These are phyloP conservation scores for Colletotrichum karsti DNA, from an alignment of 2,329 filamentous ascomycete species.

Conservation along the genomic window DNA sequence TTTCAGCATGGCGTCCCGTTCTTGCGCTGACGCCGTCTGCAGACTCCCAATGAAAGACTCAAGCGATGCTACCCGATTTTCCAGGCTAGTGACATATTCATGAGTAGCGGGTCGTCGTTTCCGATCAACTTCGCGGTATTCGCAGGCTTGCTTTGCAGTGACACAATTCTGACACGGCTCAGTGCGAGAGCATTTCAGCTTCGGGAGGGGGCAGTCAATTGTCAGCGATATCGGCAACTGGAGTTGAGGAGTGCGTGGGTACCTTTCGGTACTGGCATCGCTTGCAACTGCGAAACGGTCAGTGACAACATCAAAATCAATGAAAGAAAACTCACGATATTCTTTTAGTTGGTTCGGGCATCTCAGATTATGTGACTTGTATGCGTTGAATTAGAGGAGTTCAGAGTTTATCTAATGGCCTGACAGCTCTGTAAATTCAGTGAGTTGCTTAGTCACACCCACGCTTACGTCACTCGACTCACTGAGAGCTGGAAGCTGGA, in stretches of 20 bases:
- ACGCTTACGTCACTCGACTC: too few species aligned
- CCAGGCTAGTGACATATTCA: slow-evolving; percentile 24
- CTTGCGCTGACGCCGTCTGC: not conserved
- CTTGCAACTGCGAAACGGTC: not conserved
- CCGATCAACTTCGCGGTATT: slow-evolving; percentile 27
- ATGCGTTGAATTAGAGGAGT: not conserved
- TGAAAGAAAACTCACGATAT: not conserved
- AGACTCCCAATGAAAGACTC: slow-evolving; percentile 26
- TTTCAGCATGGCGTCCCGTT: slow-evolving; percentile 28
- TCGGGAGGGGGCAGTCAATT: not conserved
- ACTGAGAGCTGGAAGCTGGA: too few species aligned
- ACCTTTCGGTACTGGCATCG: not conserved
- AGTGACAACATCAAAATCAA: rapidly evolving
- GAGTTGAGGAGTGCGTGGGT: not conserved
- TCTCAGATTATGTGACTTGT: not conserved
- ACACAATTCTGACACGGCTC: slow-evolving; percentile 28
- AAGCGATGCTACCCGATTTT: slow-evolving; percentile 28
- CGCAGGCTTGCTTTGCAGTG: slow-evolving; percentile 8
- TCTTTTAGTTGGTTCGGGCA: not conserved
- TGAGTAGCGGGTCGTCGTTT: slow-evolving; percentile 28
- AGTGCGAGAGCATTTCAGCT: slow-evolving; percentile 29
- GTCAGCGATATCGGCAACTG: not conserved
- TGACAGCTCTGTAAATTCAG: too few species aligned
- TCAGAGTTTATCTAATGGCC: too few species aligned
- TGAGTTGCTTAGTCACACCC: too few species aligned